These are phyloP conservation scores for Penicillium samsonianum DNA, from an alignment of 495 filamentous ascomycete species.

Conservation along the genomic window DNA sequence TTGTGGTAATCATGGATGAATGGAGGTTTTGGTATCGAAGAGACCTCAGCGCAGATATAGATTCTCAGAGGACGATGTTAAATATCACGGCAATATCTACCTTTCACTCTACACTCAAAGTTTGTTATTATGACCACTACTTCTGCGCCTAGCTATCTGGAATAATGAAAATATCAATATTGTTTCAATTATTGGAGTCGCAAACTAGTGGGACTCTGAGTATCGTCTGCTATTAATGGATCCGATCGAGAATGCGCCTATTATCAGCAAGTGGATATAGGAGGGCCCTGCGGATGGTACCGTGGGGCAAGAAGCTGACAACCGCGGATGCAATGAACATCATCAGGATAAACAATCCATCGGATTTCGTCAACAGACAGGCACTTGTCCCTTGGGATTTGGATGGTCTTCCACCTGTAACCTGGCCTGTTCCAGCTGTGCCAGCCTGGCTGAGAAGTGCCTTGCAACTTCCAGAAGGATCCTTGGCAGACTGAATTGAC, in stretches of 20 bases:
- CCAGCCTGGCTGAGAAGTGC: conserved; percentile 60
- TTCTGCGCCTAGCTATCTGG: not conserved
- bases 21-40: too few relatives aligned
- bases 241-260: not conserved
- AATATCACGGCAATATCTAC: not conserved
- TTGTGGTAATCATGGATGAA: not conserved
- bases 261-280: too few relatives aligned
- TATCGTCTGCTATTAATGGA: not conserved
- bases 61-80: too few relatives aligned
- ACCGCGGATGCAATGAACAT: too few relatives aligned
- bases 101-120: too few relatives aligned
- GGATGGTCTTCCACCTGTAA: too few relatives aligned
- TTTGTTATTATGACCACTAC: not conserved
- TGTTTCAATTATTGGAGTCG: not conserved
- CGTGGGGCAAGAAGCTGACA: too few relatives aligned
- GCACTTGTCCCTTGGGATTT: too few relatives aligned
- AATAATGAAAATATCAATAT: not conserved
- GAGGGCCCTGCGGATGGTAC: too few relatives aligned
- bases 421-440: conserved; percentile 57
- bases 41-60: too few relatives aligned
- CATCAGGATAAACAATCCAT: too few relatives aligned
- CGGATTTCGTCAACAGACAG: too few relatives aligned
- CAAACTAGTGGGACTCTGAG: not conserved
- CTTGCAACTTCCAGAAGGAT: conserved; percentile 52
- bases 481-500: conserved; percentile 46